Evolutionary conservation across 257 asterid genomes (phyloP).

Genomic region (Nicotiana otophora): DNA sequence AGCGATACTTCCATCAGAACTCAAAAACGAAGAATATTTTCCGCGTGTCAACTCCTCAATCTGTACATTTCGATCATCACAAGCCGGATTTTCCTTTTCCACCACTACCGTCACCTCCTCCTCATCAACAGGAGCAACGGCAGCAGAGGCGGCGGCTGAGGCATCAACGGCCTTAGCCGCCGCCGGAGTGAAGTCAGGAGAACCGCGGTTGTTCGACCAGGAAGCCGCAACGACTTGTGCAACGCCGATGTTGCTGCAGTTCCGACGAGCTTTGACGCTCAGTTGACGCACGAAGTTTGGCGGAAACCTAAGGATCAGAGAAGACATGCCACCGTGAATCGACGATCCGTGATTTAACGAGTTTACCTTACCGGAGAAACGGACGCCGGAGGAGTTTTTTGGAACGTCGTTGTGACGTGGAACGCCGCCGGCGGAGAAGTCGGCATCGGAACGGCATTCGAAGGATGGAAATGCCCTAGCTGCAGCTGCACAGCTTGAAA

Average conservation of each 20-base stretch:
- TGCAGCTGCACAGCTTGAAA: slow-evolving; percentile 40
- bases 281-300: slow-evolving; percentile 97
- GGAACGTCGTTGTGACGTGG: slow-evolving; percentile 31
- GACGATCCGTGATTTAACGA: slow-evolving; percentile 23
- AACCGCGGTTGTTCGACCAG: slow-evolving; percentile 64
- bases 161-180: slow-evolving; percentile 63
- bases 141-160: slow-evolving; percentile 32
- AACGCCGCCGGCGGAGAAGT: slow-evolving; percentile 36
- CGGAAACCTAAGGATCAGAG: slow-evolving; percentile 67
- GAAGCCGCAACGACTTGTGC: slow-evolving; percentile 98
- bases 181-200: slow-evolving; percentile 37
- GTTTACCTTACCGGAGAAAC: slow-evolving; percentile 27
- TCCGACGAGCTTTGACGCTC: slow-evolving; percentile 83
- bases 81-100: slow-evolving; percentile 10
- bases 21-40: slow-evolving; percentile 60
- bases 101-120: slow-evolving; percentile 28
- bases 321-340: slow-evolving; percentile 38
- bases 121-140: slow-evolving; percentile 41
- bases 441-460: slow-evolving; percentile 87
- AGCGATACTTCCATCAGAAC: slow-evolving; percentile 76
- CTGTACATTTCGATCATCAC: slow-evolving; percentile 43
- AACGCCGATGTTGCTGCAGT: slow-evolving; percentile 95
- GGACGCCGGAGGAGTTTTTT: slow-evolving; percentile 33
- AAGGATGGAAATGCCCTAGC: slow-evolving; percentile 50
- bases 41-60: slow-evolving; percentile 35